phyloP scores from a whole-genome alignment of 2,329 filamentous ascomycete genomes.

The Microcera coccophila region DNA sequence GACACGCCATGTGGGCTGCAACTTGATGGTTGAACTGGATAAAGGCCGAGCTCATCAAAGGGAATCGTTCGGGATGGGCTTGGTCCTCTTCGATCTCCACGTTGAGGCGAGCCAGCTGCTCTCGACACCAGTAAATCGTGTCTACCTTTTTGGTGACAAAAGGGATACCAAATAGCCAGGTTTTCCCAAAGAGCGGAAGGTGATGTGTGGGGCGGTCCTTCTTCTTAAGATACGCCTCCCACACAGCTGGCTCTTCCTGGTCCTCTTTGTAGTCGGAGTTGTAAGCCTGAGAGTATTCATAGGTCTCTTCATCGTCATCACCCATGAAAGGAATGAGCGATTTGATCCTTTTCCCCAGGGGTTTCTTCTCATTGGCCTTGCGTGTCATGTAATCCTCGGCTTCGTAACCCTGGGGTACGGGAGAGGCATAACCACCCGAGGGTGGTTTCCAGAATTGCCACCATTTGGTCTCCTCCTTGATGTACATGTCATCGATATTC shows the following conservation, averaged over 20 bases:
- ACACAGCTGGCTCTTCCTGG: slow-evolving; percentile 62
- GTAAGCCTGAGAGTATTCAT: slow-evolving; percentile 61
- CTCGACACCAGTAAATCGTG: slow-evolving; percentile 86
- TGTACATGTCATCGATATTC: slow-evolving; percentile 48
- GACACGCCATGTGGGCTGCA: slow-evolving; percentile 96
- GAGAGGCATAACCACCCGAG: slow-evolving; percentile 57
- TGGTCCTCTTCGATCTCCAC: slow-evolving; percentile 91
- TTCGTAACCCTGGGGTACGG: slow-evolving; percentile 55
- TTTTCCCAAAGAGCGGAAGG: slow-evolving; percentile 57
- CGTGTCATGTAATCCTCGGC: slow-evolving; percentile 32
- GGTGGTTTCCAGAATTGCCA: slow-evolving; percentile 65
- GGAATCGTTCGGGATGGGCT: slow-evolving; percentile 76
- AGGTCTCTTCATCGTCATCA: slow-evolving; percentile 35
- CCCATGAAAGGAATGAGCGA: slow-evolving; percentile 48
- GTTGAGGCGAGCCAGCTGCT: slow-evolving; percentile 82
- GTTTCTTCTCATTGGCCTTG: slow-evolving; percentile 41
- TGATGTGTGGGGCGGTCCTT: slow-evolving; percentile 84
- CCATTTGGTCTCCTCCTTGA: slow-evolving; percentile 46
- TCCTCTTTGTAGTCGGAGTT: slow-evolving; percentile 56
- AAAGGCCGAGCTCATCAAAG: slow-evolving; percentile 92
- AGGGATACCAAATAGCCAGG: slow-evolving; percentile 76
- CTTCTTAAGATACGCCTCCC: slow-evolving; percentile 77
- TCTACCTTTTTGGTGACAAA: slow-evolving; percentile 87
- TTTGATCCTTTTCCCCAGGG: slow-evolving; percentile 50
- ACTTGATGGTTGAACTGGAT: slow-evolving; percentile 98